Conservation (phyloP, 75 land plant genomes). For the Pinus taeda region DNA sequence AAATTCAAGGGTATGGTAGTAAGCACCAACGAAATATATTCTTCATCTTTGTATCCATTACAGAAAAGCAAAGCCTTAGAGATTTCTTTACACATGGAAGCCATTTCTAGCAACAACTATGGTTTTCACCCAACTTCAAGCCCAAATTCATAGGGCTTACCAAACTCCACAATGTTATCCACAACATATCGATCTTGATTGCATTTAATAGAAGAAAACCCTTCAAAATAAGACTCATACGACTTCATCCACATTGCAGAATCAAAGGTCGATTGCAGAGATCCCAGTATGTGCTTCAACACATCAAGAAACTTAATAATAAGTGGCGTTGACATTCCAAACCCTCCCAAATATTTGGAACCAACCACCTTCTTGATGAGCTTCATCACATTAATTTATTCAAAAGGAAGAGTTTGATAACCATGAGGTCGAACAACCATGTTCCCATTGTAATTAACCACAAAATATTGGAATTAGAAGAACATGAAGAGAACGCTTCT, state of each 20-base stretch:
- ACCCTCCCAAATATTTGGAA: conserved; percentile 36
- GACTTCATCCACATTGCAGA: conserved; percentile 36
- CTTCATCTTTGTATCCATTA: no score
- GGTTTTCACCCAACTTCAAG: no score
- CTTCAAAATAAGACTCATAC: no score
- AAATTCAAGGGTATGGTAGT: no score
- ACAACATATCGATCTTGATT: conserved; percentile 17
- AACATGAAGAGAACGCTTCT: no score
- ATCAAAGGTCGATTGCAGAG: conserved; percentile 76
- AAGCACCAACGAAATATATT: no score
- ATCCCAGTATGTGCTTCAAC: conserved; percentile 58
- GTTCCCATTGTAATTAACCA: conserved; percentile 35
- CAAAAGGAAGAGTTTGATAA: conserved; percentile 37
- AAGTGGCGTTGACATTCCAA: conserved; percentile 55
- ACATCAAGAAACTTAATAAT: conserved; percentile 84
- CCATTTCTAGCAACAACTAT: no score
- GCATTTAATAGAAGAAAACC: conserved; percentile 92
- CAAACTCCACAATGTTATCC: no score
- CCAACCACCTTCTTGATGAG: conserved; percentile 58
- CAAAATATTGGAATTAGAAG: no score
- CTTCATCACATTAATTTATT: conserved; percentile 77
- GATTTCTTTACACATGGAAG: no score
- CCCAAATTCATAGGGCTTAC: no score
- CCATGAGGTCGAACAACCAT: conserved; percentile 68
- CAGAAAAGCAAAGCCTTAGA: no score